Percentiles rank a stretch among this genome's conserved stretches.
phyloP scores from a whole-genome alignment of 768 basidiomycete species.

The Paxillus rubicundulus region DNA sequence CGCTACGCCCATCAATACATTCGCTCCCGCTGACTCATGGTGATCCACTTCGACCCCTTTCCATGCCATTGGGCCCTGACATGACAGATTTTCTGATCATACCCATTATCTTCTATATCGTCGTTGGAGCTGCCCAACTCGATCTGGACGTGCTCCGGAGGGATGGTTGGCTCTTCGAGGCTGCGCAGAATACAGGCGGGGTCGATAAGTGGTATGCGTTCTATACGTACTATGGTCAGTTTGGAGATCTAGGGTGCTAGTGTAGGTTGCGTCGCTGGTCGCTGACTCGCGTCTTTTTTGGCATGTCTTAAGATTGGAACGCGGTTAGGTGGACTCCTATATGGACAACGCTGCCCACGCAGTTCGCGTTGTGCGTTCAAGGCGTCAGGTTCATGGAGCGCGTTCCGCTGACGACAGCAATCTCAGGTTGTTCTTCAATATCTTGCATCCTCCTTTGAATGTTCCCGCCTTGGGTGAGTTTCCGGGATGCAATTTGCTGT shows the following conservation, averaged over 20 bases:
- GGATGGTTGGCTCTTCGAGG: conserved; percentile 85
- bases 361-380: conserved; percentile 77
- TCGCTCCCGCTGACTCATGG: no score
- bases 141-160: conserved; percentile 58
- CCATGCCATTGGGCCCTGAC: not conserved
- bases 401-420: not conserved
- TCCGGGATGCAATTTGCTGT: not conserved
- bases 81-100: conserved; percentile 73
- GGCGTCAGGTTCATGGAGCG: conserved; percentile 30
- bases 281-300: no score
- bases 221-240: conserved; percentile 73
- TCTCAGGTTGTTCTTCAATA: conserved; percentile 76
- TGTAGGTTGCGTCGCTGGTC: no score
- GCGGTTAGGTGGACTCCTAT: conserved; percentile 63
- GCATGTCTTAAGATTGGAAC: conserved; percentile 48
- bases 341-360: conserved; percentile 86
- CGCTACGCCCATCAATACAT: conserved; percentile 5
- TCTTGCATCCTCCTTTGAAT: conserved; percentile 82
- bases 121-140: conserved; percentile 62
- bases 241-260: no score
- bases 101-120: conserved; percentile 79
- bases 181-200: conserved; percentile 32
- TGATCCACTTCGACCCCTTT: no score
- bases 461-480: conserved; percentile 79
- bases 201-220: conserved; percentile 75